Evolutionary conservation across 108 stramenopile genomes (phyloP), one percentile per base, ranked within the genome.

Genomic region (Fragilaria radians): DNA sequence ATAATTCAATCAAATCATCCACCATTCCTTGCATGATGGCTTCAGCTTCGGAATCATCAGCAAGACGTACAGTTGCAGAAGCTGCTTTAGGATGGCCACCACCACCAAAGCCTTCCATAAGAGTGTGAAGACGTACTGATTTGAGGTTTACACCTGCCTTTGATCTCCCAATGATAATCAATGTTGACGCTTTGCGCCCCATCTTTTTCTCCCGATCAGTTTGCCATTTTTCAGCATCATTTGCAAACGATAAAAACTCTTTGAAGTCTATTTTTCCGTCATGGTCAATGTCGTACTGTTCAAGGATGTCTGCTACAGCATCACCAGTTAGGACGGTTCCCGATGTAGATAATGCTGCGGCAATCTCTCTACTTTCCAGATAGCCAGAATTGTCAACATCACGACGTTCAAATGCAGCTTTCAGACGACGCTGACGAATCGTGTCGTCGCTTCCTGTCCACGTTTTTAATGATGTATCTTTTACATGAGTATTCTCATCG

Each of bases 11-110:
- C 29, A 89, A 49, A 58, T 85, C 86, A 31, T 88, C 83, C 4
- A 94, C 85, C 19, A 86, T 57, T 32, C 60, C 66, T 33, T 82
- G 74, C 48, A 90, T 66, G 28, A 88, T 73, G 32, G n/a, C 71
- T 36, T 62, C 71, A 31, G 88, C 88, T 59, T 89, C 83, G 26
- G 63, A 60, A 52, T 84, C 81, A 59, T 90, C 81, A 31, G 69
- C 76, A 48, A 90, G 56, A 29, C 80, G 76, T 18, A 84, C 78
- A 11, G 89, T 89, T 3, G 88, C 86, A 27, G 93, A 90, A 14
- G 93, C 89, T 47, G 93, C 93, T 70, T 90, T 86, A 28, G 88
- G 62, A 68, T 93, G 92, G 28, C 92, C 92, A 32, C 78, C 78
- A 19, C 92, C 92, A 59, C 83, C 85, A 63, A 72, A 83, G 48